These are phyloP conservation scores for Sclerotiophoma versabilis DNA, from an alignment of 2,329 filamentous ascomycete species.

Conservation along the genomic window DNA sequence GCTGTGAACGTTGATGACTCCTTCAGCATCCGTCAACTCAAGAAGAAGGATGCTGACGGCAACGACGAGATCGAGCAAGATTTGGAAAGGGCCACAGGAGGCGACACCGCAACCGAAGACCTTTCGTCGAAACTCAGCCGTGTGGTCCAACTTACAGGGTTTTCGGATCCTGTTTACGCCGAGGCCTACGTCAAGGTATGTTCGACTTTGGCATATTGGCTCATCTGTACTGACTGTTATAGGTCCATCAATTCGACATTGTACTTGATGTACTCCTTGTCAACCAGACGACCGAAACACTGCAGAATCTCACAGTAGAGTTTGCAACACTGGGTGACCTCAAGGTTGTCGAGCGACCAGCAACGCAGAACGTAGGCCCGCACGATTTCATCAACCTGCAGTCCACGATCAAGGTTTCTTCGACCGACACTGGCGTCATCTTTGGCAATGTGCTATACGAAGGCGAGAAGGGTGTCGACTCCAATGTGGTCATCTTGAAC, in stretches of 20 bases:
- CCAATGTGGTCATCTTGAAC: constrained; percentile 96
- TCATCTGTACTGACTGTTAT: constrained; percentile 16
- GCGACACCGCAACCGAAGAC: constrained; percentile 83
- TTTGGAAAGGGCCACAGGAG: constrained; percentile 91
- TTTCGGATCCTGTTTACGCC: constrained; percentile 98
- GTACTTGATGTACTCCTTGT: constrained; percentile 94
- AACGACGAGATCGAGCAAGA: constrained; percentile 87
- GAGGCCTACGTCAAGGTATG: constrained; percentile 91
- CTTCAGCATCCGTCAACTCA: constrained; percentile 88
- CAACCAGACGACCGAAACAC: constrained; percentile 94
- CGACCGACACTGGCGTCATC: constrained; percentile 96
- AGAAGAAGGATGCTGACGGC: constrained; percentile 83
- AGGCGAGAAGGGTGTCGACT: constrained; percentile 68
- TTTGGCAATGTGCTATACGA: constrained; percentile 99
- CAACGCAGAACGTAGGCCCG: constrained; percentile 91
- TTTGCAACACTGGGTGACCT: constrained; percentile 98
- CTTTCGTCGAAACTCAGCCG: constrained; percentile 92
- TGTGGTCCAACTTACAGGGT: constrained; percentile 95
- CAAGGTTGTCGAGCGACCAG: constrained; percentile 96
- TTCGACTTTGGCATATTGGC: neutral
- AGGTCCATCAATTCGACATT: constrained; percentile 94
- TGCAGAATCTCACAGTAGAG: constrained; percentile 96
- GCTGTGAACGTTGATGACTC: constrained; percentile 96
- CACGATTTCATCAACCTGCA: constrained; percentile 99
- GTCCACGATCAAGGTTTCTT: constrained; percentile 97